phyloP scores from a whole-genome alignment of 192 early-diverging fungal species.

The Linnemannia hyalina region DNA sequence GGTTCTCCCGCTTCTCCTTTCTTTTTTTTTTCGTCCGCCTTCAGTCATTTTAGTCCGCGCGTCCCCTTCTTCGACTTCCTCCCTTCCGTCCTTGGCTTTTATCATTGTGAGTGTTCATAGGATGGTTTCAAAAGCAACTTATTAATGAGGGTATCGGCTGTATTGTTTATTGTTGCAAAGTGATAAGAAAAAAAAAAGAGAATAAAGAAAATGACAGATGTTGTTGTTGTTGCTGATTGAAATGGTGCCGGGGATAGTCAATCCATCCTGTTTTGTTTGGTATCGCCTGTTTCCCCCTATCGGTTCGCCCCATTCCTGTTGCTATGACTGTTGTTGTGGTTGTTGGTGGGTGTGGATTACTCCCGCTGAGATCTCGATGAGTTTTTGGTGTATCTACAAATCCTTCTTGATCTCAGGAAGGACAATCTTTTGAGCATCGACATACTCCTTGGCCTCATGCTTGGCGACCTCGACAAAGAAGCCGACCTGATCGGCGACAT shows the following conservation, averaged over 20 bases:
- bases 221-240: neutral
- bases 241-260: neutral
- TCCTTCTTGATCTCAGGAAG: slow-evolving; percentile 40
- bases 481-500: slow-evolving; percentile 83
- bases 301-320: neutral
- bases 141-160: slow-evolving; percentile 1
- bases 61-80: neutral
- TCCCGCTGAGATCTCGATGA: neutral
- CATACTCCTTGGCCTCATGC: slow-evolving; percentile 52
- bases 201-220: neutral
- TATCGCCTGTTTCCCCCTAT: neutral
- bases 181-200: slow-evolving; percentile 7
- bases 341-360: neutral
- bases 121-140: neutral
- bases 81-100: neutral
- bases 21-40: neutral
- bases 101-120: neutral
- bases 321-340: neutral
- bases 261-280: neutral
- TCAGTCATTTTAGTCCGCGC: neutral
- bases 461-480: slow-evolving; percentile 66
- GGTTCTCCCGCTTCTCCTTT: neutral
- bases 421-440: slow-evolving; percentile 53
- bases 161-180: slow-evolving; percentile 5
- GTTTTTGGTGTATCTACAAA: neutral